phyloP scores from a whole-genome alignment of 306 rosid species.

The Carpinus fangiana region DNA sequence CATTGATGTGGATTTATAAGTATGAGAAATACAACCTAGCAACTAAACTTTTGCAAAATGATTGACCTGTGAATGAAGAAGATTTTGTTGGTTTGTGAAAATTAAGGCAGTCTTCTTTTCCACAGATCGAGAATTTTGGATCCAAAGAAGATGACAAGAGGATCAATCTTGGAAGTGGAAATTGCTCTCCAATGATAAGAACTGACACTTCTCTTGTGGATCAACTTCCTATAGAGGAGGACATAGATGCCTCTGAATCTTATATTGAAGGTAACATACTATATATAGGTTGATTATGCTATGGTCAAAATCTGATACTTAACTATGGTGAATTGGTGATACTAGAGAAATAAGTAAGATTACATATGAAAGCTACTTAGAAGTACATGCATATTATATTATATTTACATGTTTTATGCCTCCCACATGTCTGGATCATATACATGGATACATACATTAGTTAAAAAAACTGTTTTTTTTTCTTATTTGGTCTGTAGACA shows the following conservation, averaged over 20 bases:
- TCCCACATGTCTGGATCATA: not conserved
- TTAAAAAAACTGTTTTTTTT: too few species aligned
- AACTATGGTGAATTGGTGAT: constrained; percentile 8
- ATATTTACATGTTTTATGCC: not conserved
- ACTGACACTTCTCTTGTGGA: constrained; percentile 28
- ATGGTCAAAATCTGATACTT: constrained; percentile 7
- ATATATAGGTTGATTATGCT: not conserved
- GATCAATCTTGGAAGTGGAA: constrained; percentile 34
- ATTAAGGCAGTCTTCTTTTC: constrained; percentile 31
- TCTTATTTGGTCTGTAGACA: not conserved
- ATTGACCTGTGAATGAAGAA: constrained; percentile 13
- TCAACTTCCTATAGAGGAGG: constrained; percentile 31
- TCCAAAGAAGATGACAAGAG: constrained; percentile 36
- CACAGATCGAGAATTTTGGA: constrained; percentile 49
- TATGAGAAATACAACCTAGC: constrained; percentile 3
- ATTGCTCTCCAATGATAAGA: constrained; percentile 35
- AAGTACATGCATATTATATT: constrained; percentile 1
- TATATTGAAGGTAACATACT: constrained; percentile 48
- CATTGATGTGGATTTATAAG: not conserved
- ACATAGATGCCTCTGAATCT: constrained; percentile 24
- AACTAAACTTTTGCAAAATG: constrained; percentile 1
- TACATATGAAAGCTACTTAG: not conserved
- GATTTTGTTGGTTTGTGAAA: constrained; percentile 21
- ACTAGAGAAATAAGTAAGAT: not conserved
- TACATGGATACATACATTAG: not conserved